These are phyloP conservation scores for Eleusine coracana DNA, from an alignment of 176 grass and related monocot species.

Conservation along the genomic window DNA sequence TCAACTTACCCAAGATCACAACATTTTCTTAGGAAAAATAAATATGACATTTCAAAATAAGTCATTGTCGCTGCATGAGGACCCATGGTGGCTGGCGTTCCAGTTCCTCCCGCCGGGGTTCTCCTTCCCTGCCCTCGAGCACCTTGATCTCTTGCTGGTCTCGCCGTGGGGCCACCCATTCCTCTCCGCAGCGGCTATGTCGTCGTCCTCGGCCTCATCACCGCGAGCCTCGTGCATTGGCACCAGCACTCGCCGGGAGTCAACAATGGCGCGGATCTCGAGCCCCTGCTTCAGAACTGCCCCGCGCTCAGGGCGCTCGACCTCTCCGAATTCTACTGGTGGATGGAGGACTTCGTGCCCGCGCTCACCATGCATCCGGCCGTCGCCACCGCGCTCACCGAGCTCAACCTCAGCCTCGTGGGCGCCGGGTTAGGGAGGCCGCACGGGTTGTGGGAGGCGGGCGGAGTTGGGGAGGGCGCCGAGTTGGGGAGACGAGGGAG, in stretches of 20 bases:
- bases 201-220: constrained; percentile 29
- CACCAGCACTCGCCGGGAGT: constrained; percentile 68
- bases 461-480: too few species aligned
- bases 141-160: constrained; percentile 78
- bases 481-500: too few species aligned
- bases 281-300: constrained; percentile 60
- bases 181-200: constrained; percentile 26
- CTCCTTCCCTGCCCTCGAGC: constrained; percentile 65
- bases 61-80: constrained; percentile 75
- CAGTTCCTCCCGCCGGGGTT: constrained; percentile 49
- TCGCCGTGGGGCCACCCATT: constrained; percentile 89
- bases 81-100: constrained; percentile 48
- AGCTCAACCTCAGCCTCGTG: constrained; percentile 79
- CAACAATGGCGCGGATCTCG: constrained; percentile 68
- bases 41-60: too few species aligned
- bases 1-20: too few species aligned
- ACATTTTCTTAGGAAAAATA: too few species aligned
- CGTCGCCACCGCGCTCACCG: constrained; percentile 52
- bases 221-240: constrained; percentile 71
- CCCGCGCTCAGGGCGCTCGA: constrained; percentile 56
- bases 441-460: too few species aligned
- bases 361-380: constrained; percentile 52
- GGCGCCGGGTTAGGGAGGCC: too few species aligned
- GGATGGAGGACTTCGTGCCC: constrained; percentile 79
- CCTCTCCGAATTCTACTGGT: constrained; percentile 97